phyloP scores from a whole-genome alignment of 176 grass and related monocot species.

The Typha latifolia region DNA sequence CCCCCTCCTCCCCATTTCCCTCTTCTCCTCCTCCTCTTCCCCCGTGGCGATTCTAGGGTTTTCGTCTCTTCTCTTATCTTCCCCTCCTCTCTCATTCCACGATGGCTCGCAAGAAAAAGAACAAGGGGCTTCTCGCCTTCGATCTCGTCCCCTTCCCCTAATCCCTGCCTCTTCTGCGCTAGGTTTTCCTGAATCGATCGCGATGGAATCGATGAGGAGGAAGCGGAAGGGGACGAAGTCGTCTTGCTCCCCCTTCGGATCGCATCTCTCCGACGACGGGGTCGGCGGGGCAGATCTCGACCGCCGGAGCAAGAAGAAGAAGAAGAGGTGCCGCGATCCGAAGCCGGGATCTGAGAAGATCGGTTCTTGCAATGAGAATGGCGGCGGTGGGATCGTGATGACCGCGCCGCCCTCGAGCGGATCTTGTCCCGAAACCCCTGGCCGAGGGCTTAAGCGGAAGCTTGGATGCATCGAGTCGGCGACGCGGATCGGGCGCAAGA shows the following conservation, averaged over 20 bases:
- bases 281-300: conserved; percentile 35
- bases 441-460: conserved; percentile 75
- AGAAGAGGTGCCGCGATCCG: conserved; percentile 3
- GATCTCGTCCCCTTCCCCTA: not conserved
- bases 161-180: not conserved
- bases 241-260: conserved; percentile 38
- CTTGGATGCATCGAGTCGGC: conserved; percentile 71
- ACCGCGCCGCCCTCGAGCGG: conserved; percentile 20
- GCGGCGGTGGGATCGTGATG: conserved; percentile 37
- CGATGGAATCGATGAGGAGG: conserved; percentile 55
- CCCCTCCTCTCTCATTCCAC: not conserved
- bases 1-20: not conserved
- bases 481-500: conserved; percentile 71
- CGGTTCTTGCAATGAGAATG: conserved; percentile 28
- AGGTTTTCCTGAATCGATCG: not conserved
- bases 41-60: conserved; percentile 1
- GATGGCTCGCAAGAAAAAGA: conserved; percentile 8
- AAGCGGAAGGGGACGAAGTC: conserved; percentile 61
- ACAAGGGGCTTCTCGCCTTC: not conserved
- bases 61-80: not conserved
- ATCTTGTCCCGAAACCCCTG: conserved; percentile 27
- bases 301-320: conserved; percentile 38
- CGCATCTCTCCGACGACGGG: conserved; percentile 33
- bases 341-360: conserved; percentile 8
- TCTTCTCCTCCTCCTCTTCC: not conserved